phyloP scores from a whole-genome alignment of 2,329 filamentous ascomycete genomes.

The Cercospora beticola region DNA sequence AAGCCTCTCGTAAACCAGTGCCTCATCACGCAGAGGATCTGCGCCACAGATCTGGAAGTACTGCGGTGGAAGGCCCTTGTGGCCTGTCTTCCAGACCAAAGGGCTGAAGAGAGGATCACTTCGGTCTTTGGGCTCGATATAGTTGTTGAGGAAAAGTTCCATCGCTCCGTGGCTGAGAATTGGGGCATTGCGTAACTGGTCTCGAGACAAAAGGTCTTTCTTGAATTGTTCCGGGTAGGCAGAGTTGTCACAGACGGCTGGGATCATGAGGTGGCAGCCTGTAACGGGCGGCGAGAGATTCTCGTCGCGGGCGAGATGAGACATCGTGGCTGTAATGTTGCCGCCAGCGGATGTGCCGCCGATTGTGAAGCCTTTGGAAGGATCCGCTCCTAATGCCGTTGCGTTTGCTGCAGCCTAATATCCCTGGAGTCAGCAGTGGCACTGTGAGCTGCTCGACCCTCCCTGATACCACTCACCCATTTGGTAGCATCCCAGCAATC shows the following conservation, averaged over 20 bases:
- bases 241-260: constrained; percentile 45
- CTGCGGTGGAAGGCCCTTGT: constrained; percentile 45
- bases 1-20: constrained; percentile 47
- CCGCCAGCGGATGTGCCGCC: constrained; percentile 54
- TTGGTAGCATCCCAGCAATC: constrained; percentile 50
- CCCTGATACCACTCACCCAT: constrained; percentile 38
- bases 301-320: constrained; percentile 46
- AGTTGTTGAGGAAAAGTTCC: constrained; percentile 27
- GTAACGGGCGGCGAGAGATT: constrained; percentile 46
- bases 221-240: constrained; percentile 44
- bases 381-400: constrained; percentile 41
- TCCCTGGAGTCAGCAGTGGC: neutral
- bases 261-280: constrained; percentile 49
- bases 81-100: constrained; percentile 31
- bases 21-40: constrained; percentile 53
- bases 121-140: constrained; percentile 29
- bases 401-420: constrained; percentile 41
- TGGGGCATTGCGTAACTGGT: constrained; percentile 30
- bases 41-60: constrained; percentile 52
- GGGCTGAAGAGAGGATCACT: constrained; percentile 36
- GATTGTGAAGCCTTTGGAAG: constrained; percentile 50
- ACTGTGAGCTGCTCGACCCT: neutral
- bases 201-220: constrained; percentile 44
- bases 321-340: constrained; percentile 52
- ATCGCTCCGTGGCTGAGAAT: constrained; percentile 30